These are phyloP conservation scores for Diaporthe batatas DNA, from an alignment of 2,329 filamentous ascomycete genomes.

Conservation along the genomic window DNA sequence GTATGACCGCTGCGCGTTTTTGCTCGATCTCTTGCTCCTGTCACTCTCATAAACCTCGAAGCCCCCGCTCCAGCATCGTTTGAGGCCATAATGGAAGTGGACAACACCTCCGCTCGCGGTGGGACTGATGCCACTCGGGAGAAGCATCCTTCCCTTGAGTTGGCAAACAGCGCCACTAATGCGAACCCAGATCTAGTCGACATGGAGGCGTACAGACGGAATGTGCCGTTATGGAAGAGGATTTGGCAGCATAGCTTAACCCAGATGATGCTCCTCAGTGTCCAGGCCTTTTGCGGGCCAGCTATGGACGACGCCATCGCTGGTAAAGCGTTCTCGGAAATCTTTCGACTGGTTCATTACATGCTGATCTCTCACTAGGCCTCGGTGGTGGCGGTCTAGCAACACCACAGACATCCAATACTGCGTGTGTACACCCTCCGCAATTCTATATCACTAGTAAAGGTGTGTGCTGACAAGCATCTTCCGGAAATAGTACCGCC, in stretches of 20 bases:
- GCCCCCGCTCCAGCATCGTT: not conserved
- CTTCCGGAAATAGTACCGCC: not conserved
- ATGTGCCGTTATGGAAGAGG: slow-evolving; percentile 57
- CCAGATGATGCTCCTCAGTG: slow-evolving; percentile 61
- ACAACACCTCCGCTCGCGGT: not conserved
- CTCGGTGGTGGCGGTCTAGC: slow-evolving; percentile 60
- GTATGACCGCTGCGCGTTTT: slow-evolving; percentile 12
- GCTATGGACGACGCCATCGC: slow-evolving; percentile 57
- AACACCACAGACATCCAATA: slow-evolving; percentile 58
- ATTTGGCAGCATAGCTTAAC: slow-evolving; percentile 62
- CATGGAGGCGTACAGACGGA: slow-evolving; percentile 49
- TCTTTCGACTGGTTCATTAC: not conserved
- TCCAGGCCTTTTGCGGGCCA: slow-evolving; percentile 60
- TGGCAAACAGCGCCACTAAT: not conserved
- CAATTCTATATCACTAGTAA: slow-evolving; percentile 46
- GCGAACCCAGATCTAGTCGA: slow-evolving; percentile 47
- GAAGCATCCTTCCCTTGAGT: slow-evolving; percentile 17
- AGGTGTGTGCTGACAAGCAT: not conserved
- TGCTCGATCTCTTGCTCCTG: not conserved
- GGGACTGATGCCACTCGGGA: slow-evolving; percentile 1
- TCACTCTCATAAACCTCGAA: not conserved
- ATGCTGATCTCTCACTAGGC: slow-evolving; percentile 44
- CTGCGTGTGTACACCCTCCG: slow-evolving; percentile 51
- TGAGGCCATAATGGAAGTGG: not conserved
- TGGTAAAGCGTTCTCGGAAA: slow-evolving; percentile 44